Evolutionary conservation across 2,329 filamentous ascomycete genomes (phyloP).

Genomic region (Penicillium sp.): DNA sequence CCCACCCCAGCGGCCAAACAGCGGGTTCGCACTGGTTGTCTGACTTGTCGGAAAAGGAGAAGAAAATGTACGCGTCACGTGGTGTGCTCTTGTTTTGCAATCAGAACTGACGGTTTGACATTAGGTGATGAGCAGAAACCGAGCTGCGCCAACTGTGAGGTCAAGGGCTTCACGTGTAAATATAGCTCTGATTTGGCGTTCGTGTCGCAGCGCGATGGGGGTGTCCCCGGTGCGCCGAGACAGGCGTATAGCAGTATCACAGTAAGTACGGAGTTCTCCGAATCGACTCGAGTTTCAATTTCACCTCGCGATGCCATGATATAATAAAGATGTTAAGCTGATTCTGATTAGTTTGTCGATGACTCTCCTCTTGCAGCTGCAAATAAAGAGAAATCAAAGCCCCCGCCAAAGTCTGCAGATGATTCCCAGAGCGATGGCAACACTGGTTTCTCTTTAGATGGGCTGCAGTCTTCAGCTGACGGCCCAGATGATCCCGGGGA

Average conservation of each 20-base stretch:
- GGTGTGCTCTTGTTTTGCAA: not conserved
- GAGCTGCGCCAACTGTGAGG: conserved; percentile 20
- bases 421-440: conserved; percentile 3
- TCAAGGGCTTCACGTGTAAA: conserved; percentile 20
- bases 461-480: not conserved
- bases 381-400: conserved; percentile 1
- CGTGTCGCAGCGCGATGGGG: conserved; percentile 12
- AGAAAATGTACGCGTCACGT: conserved; percentile 19
- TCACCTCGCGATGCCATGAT: too few species aligned
- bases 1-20: conserved; percentile 20
- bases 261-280: conserved; percentile 7
- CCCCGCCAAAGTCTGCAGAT: not conserved
- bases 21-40: conserved; percentile 22
- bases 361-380: conserved; percentile 12
- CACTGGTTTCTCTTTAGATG: not conserved
- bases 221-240: not conserved
- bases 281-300: not conserved
- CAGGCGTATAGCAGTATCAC: conserved; percentile 16
- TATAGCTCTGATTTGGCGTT: conserved; percentile 20
- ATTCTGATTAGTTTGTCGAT: conserved; percentile 15
- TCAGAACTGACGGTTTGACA: not conserved
- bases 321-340: not conserved
- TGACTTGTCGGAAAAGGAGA: conserved; percentile 21
- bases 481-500: not conserved
- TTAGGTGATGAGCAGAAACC: conserved; percentile 23